Base-by-base conservation (phyloP, 2,329 filamentous ascomycete genomes). In the Ceratocystis diversiconidia region DNA sequence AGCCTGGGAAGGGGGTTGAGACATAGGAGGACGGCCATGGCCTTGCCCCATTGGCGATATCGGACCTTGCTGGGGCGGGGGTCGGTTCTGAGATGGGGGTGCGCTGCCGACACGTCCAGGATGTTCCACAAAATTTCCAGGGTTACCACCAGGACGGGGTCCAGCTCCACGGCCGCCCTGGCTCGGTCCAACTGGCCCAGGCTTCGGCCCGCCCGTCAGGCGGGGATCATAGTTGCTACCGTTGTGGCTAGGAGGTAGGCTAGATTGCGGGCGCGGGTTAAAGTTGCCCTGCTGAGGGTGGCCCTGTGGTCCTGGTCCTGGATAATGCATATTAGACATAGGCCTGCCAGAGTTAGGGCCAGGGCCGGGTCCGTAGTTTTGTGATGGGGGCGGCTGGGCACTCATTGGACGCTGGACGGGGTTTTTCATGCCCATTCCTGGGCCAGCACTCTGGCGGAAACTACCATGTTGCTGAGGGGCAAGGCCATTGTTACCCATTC, bases 181-280 rank as follows among this genome's bases (percentile, higher is more conserved):
- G 44, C 69, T 69, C 59, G 71, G 62, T 6, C 55, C 61, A 17
- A 44, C 41, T 15, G 52, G 59, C n/a, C 41, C 46, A 50, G 48
- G 52, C 57, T 59, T 50, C 69, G 73, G 36, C 68, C 70, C 1
- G 72, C 74, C 25, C 72, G 72, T 30, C 73, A 73, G 55, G 72
- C 77, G 75, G 5, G 75, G 73, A 15, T 77, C 78, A 57, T 78
- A 78, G 43, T 75, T 74, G 22, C 72, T 71, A 5, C 72, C 74
- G 4, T 59, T 59, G 10, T 2, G 74, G 71, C 46, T 74, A 69
- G 1, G 70, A 68, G 41, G 50, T 44, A 62, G 61, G 25, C 63
- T 62, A 2, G 44, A 63, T 12, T 59, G 65, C 4, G 30, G 65
- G 36, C 62, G 55, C 32, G 57, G 55, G 22, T 59, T 63, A 28